phyloP scores from a whole-genome alignment of 345 rosid genomes.

The Ceriops zippeliana region DNA sequence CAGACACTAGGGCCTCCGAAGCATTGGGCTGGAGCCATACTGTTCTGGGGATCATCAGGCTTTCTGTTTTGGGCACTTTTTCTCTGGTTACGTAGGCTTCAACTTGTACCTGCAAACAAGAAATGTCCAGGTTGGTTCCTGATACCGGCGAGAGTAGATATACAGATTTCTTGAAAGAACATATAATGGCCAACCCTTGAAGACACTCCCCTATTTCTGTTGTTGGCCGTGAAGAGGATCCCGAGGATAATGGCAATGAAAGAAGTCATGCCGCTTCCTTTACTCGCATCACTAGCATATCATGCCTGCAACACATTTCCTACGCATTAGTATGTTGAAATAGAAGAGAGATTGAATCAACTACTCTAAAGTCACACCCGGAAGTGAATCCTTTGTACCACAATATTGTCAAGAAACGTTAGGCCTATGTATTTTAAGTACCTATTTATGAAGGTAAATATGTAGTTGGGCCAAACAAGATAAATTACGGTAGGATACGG shows the following conservation, averaged over 20 bases:
- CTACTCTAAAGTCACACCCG: no score
- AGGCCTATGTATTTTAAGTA: no score
- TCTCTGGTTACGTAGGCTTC: constrained; percentile 26
- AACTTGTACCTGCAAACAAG: constrained; percentile 18
- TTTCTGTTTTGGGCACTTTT: not conserved
- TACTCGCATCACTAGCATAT: constrained; percentile 21
- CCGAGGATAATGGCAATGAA: constrained; percentile 25
- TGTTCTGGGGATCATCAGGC: not conserved
- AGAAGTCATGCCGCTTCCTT: constrained; percentile 34
- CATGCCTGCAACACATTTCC: constrained; percentile 17
- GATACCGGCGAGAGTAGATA: constrained; percentile 24
- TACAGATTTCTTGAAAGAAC: constrained; percentile 20
- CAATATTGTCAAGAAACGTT: no score
- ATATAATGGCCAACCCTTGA: constrained; percentile 17
- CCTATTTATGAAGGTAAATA: no score
- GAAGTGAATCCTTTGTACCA: no score
- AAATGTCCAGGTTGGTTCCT: constrained; percentile 12
- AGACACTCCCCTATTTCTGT: not conserved
- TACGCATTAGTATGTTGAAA: no score
- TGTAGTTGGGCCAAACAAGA: no score
- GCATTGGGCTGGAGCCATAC: constrained; percentile 18
- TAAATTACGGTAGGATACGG: no score
- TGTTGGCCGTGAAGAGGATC: constrained; percentile 13
- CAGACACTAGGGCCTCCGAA: constrained; percentile 15
- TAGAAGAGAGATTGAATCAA: no score